A percentile compares a stretch with the other conserved stretches of the same genome.
Evolutionary conservation across 176 grass and related monocot genomes (phyloP).

Genomic region (Microstegium vimineum): DNA sequence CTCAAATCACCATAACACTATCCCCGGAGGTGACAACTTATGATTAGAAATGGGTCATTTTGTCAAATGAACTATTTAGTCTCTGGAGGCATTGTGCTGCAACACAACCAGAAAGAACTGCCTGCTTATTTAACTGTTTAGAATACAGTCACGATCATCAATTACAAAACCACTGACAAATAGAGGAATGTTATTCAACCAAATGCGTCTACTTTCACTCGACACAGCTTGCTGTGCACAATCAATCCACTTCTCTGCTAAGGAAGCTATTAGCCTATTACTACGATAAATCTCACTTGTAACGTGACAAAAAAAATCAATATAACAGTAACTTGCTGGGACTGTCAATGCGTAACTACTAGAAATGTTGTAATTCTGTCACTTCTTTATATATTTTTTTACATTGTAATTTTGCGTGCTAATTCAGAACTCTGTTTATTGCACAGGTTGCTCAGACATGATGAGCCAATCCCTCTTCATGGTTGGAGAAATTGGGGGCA

Average conservation of each 20-base stretch:
- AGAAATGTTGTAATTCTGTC: background rate
- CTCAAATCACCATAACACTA: background rate
- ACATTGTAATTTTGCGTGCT: slow-evolving; percentile 4
- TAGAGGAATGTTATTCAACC: background rate
- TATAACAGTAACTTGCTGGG: background rate
- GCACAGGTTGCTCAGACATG: slow-evolving; percentile 28
- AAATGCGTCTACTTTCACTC: background rate
- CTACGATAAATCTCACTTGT: background rate
- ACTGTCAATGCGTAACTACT: background rate
- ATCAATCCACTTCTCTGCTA: background rate
- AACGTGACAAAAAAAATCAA: background rate
- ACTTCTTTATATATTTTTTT: slow-evolving; percentile 10
- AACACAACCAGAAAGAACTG: slow-evolving; percentile 1
- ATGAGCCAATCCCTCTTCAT: slow-evolving; percentile 63
- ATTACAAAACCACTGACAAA: background rate
- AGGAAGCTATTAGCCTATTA: background rate
- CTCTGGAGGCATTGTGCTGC: background rate
- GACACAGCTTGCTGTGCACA: background rate
- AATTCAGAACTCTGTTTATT: slow-evolving; percentile 1
- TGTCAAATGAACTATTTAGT: background rate
- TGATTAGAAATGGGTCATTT: background rate
- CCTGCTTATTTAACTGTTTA: background rate
- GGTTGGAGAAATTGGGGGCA: slow-evolving; percentile 91
- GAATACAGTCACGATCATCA: background rate
- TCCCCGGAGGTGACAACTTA: background rate